Evolutionary conservation across 2,329 filamentous ascomycete genomes (phyloP), one percentile per base, ranked within the genome.

Genomic region (Pleurostoma richardsiae): DNA sequence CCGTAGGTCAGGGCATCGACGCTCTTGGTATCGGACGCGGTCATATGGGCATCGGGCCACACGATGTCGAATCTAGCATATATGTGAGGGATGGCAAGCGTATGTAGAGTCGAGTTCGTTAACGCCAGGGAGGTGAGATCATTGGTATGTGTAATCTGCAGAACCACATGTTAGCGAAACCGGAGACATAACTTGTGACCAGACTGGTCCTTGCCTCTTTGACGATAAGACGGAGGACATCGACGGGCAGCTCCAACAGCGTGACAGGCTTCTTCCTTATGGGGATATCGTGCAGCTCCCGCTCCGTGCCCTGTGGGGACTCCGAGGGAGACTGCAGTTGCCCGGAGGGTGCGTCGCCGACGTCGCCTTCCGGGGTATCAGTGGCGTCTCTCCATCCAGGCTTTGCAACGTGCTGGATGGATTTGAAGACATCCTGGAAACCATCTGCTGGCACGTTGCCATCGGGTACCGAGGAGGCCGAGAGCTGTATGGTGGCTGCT

Each of bases 31-130:
- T 85, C 82, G 55, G 86, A 81, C 2, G 78, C 72, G 6, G 81
- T 74, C 6, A 78, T 72, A 52, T 79, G 77, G 30, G 80, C 80
- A 58, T 92, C 88, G 0, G 88, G 88, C 89, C 89, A 94, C 39
- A 92, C 86, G 53, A 94, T 94, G 60, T 94, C 88, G 65, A 94
- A 94, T 50, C 86, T 81, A 19, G 86, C 86, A 68, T 94, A 94
- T 54, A 94, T 90, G 56, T 85, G 82, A 19, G 88, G 88, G 28
- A 89, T 83, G 1, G 86, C 81, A 46, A 94, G 76, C 40, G 76
- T 74, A 66, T 94, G 86, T 10, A 95, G 77, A 29, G 84, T 83
- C 10, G 88, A 90, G 67, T 90, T 88, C 40, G 87, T 86, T 49
- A 90, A 73, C 10, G 88, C 87, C 39, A 94, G 76, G 10, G 87